Evolutionary conservation across 371 early-diverging fungal species (phyloP).

Genomic region (Rhizopus delemar): DNA sequence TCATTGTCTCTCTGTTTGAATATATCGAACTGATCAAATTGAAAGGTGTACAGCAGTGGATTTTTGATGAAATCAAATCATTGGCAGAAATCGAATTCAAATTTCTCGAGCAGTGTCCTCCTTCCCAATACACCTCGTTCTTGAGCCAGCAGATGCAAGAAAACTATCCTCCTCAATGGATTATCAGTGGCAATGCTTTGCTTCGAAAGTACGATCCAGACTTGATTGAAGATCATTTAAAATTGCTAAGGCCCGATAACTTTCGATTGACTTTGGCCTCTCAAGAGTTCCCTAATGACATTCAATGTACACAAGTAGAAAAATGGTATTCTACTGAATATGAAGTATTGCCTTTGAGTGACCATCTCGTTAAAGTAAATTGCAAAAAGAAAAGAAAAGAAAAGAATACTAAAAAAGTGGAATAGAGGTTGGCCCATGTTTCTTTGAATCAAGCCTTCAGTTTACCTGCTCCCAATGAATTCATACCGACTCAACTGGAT

Average conservation of each 20-base stretch:
- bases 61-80: constrained; percentile 75
- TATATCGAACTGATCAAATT: constrained; percentile 82
- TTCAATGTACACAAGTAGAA: constrained; percentile 60
- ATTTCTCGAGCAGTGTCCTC: constrained; percentile 76
- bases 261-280: constrained; percentile 56
- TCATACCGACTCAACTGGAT: constrained; percentile 74
- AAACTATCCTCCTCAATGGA: constrained; percentile 66
- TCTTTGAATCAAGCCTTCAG: constrained; percentile 59
- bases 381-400: neutral
- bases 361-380: constrained; percentile 56
- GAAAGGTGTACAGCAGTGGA: constrained; percentile 74
- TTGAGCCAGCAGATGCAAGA: constrained; percentile 59
- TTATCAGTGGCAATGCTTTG: constrained; percentile 67
- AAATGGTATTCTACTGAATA: constrained; percentile 86
- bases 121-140: constrained; percentile 54
- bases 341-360: constrained; percentile 58
- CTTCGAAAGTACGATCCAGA: constrained; percentile 60
- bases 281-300: constrained; percentile 49
- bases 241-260: constrained; percentile 63
- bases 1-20: constrained; percentile 80
- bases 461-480: constrained; percentile 79
- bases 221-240: constrained; percentile 54
- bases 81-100: constrained; percentile 72
- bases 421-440: constrained; percentile 18
- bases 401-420: neutral